Evolutionary conservation across 2,329 filamentous ascomycete genomes (phyloP), one percentile per base, ranked within the genome.

Genomic region (Fusarium marasasianum): DNA sequence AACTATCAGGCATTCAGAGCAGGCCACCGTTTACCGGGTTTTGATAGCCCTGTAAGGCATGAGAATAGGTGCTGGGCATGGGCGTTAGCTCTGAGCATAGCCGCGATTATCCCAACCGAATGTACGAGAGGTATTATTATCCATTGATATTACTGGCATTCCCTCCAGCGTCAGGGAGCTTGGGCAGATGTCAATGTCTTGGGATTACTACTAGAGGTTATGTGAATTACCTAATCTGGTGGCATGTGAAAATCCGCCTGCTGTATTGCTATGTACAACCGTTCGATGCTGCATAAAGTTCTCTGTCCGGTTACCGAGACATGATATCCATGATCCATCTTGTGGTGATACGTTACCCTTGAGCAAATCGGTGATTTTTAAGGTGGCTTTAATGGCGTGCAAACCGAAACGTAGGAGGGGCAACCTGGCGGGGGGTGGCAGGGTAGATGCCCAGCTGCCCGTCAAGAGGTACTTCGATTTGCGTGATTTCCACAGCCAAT

Each of bases 341-440:
- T 31, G 40, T 55, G 50, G 69, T 63, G 48, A 33, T 50, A 73
- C 67, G 56, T 62, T 63, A 50, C 67, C 62, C 66, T 44, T 37
- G 50, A 63, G 20, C 66, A 72, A 71, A 73, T 73, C 71, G 67
- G 71, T 71, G 58, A 74, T 72, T 74, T 73, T 70, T 54, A 45
- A 24, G 29, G 56, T 61, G 63, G 71, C 66, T 62, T 72, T 47
- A 64, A 62, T 72, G 63, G 59, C 71, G 60, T 69, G 65, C 60
- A 68, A 60, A 65, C 47, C 63, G 50, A 65, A 69, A 56, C 60
- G 76, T 78, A 77, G 76, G 76, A 78, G 76, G 76, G 76, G 76
- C 76, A 78, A 78, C 76, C 76, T 76, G 63, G 76, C 75, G 73
- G 76, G 41, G 48, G 62, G 60, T 45, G 41, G 38, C 35, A 60